Evolutionary conservation across 345 rosid species (phyloP).

Genomic region (Iberis pinnata): DNA sequence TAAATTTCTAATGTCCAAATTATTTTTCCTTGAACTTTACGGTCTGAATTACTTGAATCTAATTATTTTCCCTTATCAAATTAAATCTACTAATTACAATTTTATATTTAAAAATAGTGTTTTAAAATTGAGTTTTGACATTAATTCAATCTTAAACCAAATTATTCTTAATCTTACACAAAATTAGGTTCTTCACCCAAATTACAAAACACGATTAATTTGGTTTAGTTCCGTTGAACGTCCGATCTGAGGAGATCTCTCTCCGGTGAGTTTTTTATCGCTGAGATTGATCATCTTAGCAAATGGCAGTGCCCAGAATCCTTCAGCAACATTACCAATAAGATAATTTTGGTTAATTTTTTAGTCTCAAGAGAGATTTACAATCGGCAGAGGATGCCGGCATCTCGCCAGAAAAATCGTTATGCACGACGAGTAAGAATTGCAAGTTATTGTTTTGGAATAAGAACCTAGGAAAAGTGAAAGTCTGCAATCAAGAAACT

Average conservation of each 20-base stretch:
- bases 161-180: too few relatives aligned
- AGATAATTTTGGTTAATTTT: conserved; percentile 54
- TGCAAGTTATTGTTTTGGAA: conserved; percentile 44
- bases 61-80: too few relatives aligned
- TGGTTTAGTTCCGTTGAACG: conserved; percentile 43
- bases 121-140: too few relatives aligned
- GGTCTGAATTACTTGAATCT: too few relatives aligned
- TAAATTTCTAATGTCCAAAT: too few relatives aligned
- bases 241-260: conserved; percentile 45
- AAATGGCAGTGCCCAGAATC: conserved; percentile 62
- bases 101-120: too few relatives aligned
- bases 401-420: conserved; percentile 60
- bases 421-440: conserved; percentile 52
- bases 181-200: too few relatives aligned
- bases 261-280: conserved; percentile 56
- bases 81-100: too few relatives aligned
- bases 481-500: too few relatives aligned
- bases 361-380: conserved; percentile 51
- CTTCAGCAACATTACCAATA: conserved; percentile 53
- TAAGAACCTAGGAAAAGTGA: conserved; percentile 62
- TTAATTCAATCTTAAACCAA: too few relatives aligned
- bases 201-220: too few relatives aligned
- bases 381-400: conserved; percentile 58
- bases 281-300: conserved; percentile 58
- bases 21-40: too few relatives aligned